These are phyloP conservation scores for Meyerozyma athensensis DNA, from an alignment of 1,139 yeast species.

Conservation along the genomic window DNA sequence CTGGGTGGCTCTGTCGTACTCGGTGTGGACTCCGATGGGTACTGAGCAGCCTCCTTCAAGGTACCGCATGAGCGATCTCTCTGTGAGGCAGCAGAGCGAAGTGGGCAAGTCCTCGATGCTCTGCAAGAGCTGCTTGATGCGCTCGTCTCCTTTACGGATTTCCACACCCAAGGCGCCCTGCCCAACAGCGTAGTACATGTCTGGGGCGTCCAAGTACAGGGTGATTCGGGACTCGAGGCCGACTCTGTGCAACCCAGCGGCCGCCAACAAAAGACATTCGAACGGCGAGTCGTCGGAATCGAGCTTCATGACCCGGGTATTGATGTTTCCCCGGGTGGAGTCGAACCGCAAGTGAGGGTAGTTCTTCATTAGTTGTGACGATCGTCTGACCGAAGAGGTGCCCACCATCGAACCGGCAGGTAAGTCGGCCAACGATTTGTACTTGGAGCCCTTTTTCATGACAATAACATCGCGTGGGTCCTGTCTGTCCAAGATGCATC, in stretches of 20 bases:
- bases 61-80: conserved; percentile 78
- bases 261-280: conserved; percentile 79
- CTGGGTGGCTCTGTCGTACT: conserved; percentile 41
- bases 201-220: conserved; percentile 63
- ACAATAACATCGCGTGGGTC: conserved; percentile 93
- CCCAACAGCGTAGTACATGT: conserved; percentile 95
- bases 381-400: conserved; percentile 88
- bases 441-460: conserved; percentile 64
- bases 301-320: conserved; percentile 74
- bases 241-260: conserved; percentile 82
- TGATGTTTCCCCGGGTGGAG: conserved; percentile 84
- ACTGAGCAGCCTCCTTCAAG: conserved; percentile 98
- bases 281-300: conserved; percentile 56
- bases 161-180: conserved; percentile 97
- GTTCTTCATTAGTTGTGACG: conserved; percentile 54
- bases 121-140: conserved; percentile 53
- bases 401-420: conserved; percentile 89
- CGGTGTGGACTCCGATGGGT: conserved; percentile 86
- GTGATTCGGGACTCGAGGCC: conserved; percentile 72
- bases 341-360: conserved; percentile 47
- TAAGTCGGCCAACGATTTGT: conserved; percentile 61
- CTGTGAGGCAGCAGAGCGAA: conserved; percentile 81
- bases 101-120: conserved; percentile 65
- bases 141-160: conserved; percentile 64
- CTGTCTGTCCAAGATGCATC: conserved; percentile 80